Evolutionary conservation across 1,284 basidiomycete species (phyloP), one percentile per base, ranked within the genome.

Genomic region (Apiotrichum siamense): DNA sequence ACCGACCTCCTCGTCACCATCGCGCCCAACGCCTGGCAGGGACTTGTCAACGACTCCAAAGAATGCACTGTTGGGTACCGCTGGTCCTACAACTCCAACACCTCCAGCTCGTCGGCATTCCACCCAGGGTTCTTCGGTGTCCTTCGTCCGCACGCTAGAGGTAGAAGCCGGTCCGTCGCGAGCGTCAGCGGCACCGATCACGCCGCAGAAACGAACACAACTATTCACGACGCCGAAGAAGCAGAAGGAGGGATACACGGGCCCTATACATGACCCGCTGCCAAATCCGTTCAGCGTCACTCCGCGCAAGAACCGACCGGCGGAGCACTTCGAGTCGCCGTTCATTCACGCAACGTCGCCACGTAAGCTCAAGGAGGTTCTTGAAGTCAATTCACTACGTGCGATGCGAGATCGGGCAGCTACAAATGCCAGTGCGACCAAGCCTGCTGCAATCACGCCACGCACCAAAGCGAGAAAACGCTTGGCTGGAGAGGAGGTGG

Each of bases 401-500:
- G 36, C 52, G 47, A 29, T 44, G 29, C 47, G 35, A 3, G 40
- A 47, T 33, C 35, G 43, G 2, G 31, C 21, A 7, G 20, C 23
- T 9, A 7, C 11, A 15, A 25, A 23, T 23, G 38, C 23, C 18
- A 11, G 33, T 17, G 23, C 38, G 13, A 33, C 13, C 32, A 33
- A 17, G 23, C 17, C 2, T 11, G 35, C 31, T 25, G 63, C 63
- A 25, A 63, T 64, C 31, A 75, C 73, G 24, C 73, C 73, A 1
- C 52, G 73, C 12, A 73, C 73, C 1, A 59, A 60, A 21, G 73
- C 73, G n/a, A 50, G 73, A 20, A 70, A 69, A 49, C 55, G 71
- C 10, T 53, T 75, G 12, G 57, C 64, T 11, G 73, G 73, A 4
- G 72, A 74, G 39, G 51, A 55, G 21, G 62, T 72, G 26, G 71